Base-by-base conservation (phyloP, 192 early-diverging fungal species). In the Rhizophagus clarus region DNA sequence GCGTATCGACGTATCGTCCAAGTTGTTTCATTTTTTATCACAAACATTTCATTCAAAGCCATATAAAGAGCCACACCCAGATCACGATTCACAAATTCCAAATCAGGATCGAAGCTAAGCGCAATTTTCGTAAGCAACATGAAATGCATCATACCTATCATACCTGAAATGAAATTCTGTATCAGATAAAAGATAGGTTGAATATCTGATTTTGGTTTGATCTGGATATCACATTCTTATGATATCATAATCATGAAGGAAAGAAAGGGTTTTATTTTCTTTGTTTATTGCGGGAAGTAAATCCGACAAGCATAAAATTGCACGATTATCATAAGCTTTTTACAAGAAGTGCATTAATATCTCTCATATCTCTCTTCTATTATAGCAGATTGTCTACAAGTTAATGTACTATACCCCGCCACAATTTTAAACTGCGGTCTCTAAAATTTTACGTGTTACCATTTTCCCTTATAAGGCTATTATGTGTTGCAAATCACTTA, bases 291-390 rank as follows among this genome's bases (percentile, higher is more conserved):
- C 14, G 15, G 49, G 49, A 56, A 70, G 22, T 37, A 22, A 70
- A 68, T 68, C 67, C 67, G 32, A 68, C 67, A 68, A 68, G 32
- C 68, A 70, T 70, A 70, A 32, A 70, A 70, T 70, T 70, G 22
- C 68, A 70, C 68, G 4, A 70, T 70, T 70, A 70, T 70, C 68
- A 70, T 70, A 70, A 70, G 68, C 34, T 70, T 70, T n/a, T 70
- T 70, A 22, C 62, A 28, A 29, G 10, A 29, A 12, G 62, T n/a
- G 28, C 62, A 64, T 28, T 28, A 64, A 64, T 12, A 64, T 64
- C 62, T 26, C 61, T 61, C 3, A 9, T 61, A 24, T n/a, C 61
- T 61, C 62, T 17, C 9, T 12, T 64, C 11, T 28, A 64, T 56
- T 56, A 56, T 56, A 56, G 4, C 14, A 0, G 14, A 56, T 7